Percentiles rank a stretch among this genome's conserved stretches.
These are phyloP conservation scores for Sporobolomyces phaffii DNA, from an alignment of 768 basidiomycete species.

Conservation along the genomic window DNA sequence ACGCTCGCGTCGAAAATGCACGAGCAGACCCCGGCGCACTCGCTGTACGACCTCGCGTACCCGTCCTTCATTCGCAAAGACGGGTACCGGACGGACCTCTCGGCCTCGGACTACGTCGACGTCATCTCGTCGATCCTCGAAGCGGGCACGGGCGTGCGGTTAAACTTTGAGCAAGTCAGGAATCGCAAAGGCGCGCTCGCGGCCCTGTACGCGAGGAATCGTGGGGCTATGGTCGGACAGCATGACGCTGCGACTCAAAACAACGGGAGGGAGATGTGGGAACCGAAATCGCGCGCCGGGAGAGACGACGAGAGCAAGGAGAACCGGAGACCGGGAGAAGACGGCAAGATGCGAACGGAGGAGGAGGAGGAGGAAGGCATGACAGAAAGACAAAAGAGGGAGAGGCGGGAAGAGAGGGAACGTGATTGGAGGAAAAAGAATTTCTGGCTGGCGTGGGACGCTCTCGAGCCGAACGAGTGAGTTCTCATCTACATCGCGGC, in stretches of 20 bases:
- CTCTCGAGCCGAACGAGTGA: constrained; percentile 67
- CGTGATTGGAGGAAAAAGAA: constrained; percentile 80
- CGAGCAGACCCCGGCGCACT: constrained; percentile 87
- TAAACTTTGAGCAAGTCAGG: constrained; percentile 76
- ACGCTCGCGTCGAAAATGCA: constrained; percentile 73
- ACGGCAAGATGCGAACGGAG: constrained; percentile 12
- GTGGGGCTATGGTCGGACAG: constrained; percentile 21
- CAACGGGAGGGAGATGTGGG: constrained; percentile 43
- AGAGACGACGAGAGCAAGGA: constrained; percentile 46
- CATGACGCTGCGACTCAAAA: constrained; percentile 37
- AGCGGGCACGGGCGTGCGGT: constrained; percentile 77
- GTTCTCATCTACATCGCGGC: too few species aligned
- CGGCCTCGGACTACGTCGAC: constrained; percentile 89
- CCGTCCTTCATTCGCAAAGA: constrained; percentile 87
- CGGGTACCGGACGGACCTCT: constrained; percentile 81
- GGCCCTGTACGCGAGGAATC: constrained; percentile 69
- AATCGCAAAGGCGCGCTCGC: constrained; percentile 78
- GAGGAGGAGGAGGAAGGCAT: constrained; percentile 65
- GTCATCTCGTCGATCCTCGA: constrained; percentile 79
- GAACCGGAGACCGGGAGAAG: constrained; percentile 37
- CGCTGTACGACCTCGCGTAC: constrained; percentile 84
- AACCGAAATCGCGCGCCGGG: constrained; percentile 39
- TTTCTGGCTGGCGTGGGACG: constrained; percentile 93
- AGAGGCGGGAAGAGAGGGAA: constrained; percentile 48
- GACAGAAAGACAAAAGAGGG: constrained; percentile 47